Conservation (phyloP, 305 asterid genomes). For the Andrographis paniculata region DNA sequence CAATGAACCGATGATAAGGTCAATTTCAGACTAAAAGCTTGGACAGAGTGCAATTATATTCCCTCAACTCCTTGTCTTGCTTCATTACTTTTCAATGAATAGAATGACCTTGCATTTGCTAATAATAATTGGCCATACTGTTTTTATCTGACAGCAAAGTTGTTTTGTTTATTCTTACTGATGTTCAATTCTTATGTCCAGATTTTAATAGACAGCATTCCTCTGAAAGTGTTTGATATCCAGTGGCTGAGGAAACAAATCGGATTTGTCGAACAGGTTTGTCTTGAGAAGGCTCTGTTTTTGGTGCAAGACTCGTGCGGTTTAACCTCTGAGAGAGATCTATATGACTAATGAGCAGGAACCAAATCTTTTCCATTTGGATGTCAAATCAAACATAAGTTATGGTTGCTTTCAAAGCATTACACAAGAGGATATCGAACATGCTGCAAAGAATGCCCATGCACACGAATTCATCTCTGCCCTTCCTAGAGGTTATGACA, state of each 20-base stretch:
- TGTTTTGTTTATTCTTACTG: neutral
- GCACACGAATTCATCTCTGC: constrained; percentile 38
- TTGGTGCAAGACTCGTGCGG: constrained; percentile 3
- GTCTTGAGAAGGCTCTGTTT: constrained; percentile 7
- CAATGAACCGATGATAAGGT: no score
- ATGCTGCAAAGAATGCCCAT: constrained; percentile 31
- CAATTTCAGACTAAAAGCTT: no score
- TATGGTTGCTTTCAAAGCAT: constrained; percentile 40
- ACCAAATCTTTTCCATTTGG: constrained; percentile 36
- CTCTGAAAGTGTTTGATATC: constrained; percentile 37
- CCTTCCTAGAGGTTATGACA: constrained; percentile 36
- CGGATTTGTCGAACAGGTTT: constrained; percentile 46
- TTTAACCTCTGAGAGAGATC: constrained; percentile 13
- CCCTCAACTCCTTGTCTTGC: no score
- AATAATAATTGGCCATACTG: no score
- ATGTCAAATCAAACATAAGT: constrained; percentile 38
- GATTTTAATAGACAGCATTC: constrained; percentile 32
- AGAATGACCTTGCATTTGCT: no score
- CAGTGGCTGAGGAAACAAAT: constrained; percentile 42
- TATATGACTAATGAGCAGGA: constrained; percentile 25
- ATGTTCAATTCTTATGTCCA: constrained; percentile 18
- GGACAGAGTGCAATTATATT: no score
- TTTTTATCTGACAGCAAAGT: neutral
- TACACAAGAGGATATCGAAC: constrained; percentile 27
- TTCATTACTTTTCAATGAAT: no score